Percentiles rank a stretch among this genome's conserved stretches.
These are phyloP conservation scores for Didymella pomorum DNA, from an alignment of 2,329 filamentous ascomycete genomes.

Conservation along the genomic window DNA sequence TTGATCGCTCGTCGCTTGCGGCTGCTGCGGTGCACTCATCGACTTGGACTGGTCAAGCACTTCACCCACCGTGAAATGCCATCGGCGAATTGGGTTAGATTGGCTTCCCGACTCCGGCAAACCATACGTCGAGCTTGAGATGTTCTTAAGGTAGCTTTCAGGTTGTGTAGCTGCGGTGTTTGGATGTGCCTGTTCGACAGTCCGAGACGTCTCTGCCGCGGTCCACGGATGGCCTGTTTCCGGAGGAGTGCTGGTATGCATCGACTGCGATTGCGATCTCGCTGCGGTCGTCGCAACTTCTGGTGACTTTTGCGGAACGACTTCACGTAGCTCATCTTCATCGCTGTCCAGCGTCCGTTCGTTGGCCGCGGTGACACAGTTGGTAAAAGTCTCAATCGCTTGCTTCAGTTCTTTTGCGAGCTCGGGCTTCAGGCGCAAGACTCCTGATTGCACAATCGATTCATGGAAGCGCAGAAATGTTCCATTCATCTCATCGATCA, in stretches of 20 bases:
- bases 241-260: neutral
- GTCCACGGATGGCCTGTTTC: conserved; percentile 23
- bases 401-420: conserved; percentile 65
- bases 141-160: conserved; percentile 27
- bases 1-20: neutral
- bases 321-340: conserved; percentile 48
- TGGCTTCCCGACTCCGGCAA: conserved; percentile 14
- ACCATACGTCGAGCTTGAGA: conserved; percentile 16
- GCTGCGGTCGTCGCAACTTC: neutral
- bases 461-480: conserved; percentile 74
- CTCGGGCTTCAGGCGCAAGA: conserved; percentile 65
- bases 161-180: conserved; percentile 15
- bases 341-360: conserved; percentile 41
- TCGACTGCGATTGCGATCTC: neutral
- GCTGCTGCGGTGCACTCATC: conserved; percentile 9
- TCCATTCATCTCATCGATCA: conserved; percentile 76
- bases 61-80: conserved; percentile 28
- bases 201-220: conserved; percentile 17
- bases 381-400: conserved; percentile 66
- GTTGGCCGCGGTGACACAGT: conserved; percentile 59
- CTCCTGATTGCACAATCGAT: conserved; percentile 64
- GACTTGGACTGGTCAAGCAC: conserved; percentile 33
- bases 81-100: conserved; percentile 23
- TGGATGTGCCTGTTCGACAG: neutral
- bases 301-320: conserved; percentile 5